phyloP scores from a whole-genome alignment of 2,329 filamentous ascomycete genomes.

The Zymoseptoria passerinii region DNA sequence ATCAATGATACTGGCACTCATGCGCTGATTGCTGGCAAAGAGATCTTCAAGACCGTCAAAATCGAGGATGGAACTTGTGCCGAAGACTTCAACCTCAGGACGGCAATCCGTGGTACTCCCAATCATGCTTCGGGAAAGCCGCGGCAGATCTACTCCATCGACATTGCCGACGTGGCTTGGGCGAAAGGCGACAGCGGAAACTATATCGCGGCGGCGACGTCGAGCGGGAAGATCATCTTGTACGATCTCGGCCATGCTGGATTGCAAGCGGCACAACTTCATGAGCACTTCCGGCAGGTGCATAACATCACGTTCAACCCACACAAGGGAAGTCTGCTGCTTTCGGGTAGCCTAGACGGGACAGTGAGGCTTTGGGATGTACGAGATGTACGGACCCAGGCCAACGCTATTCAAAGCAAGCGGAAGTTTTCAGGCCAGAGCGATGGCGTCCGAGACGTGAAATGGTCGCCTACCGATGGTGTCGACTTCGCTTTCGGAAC shows the following conservation, averaged over 20 bases:
- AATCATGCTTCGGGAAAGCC: conserved; percentile 42
- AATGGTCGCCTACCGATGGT: conserved; percentile 57
- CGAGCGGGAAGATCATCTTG: conserved; percentile 56
- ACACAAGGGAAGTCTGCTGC: conserved; percentile 49
- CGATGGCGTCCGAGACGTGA: conserved; percentile 54
- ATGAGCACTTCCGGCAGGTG: conserved; percentile 58
- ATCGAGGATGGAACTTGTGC: conserved; percentile 48
- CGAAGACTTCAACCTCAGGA: conserved; percentile 56
- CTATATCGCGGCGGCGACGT: conserved; percentile 55
- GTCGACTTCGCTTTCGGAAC: conserved; percentile 57
- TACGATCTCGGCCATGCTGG: conserved; percentile 56
- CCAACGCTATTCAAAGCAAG: conserved; percentile 47
- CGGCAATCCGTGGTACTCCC: conserved; percentile 51
- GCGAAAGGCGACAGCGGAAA: conserved; percentile 53
- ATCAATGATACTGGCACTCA: conserved; percentile 56
- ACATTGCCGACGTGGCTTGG: conserved; percentile 60
- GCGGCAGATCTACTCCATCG: conserved; percentile 42
- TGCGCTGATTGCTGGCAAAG: conserved; percentile 56
- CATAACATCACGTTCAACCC: conserved; percentile 59
- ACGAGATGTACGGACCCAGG: conserved; percentile 40
- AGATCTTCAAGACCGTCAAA: conserved; percentile 58
- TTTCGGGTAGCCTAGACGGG: conserved; percentile 58
- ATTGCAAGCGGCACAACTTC: conserved; percentile 53
- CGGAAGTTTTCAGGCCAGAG: conserved; percentile 49
- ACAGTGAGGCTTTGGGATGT: conserved; percentile 59